Evolutionary conservation across 2,329 filamentous ascomycete genomes (phyloP).

Genomic region (Aspergillus neoniger): DNA sequence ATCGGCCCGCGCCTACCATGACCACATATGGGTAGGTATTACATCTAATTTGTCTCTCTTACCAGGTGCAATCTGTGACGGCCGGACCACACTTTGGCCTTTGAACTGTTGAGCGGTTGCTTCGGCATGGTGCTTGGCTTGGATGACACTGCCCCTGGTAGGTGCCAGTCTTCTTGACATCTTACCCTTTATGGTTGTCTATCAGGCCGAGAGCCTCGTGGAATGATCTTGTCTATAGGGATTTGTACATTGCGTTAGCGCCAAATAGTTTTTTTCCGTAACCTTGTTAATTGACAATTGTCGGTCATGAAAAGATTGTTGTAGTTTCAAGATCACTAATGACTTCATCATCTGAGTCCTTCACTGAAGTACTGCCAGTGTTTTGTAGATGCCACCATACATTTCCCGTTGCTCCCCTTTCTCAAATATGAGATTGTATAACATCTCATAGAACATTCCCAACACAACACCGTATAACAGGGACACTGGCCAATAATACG

Average conservation of each 20-base stretch:
- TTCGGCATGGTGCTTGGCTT: constrained; percentile 26
- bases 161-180: constrained; percentile 34
- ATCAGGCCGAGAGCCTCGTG: constrained; percentile 26
- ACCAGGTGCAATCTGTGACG: constrained; percentile 30
- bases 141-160: constrained; percentile 41
- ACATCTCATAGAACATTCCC: too few relatives aligned
- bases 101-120: constrained; percentile 19
- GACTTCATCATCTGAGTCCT: too few relatives aligned
- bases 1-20: background rate
- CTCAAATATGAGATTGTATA: too few relatives aligned
- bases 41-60: constrained; percentile 28
- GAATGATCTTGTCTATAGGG: constrained; percentile 34
- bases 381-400: too few relatives aligned
- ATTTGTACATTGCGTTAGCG: constrained; percentile 24
- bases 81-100: constrained; percentile 19
- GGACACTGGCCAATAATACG: too few relatives aligned
- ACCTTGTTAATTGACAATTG: background rate
- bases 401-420: too few relatives aligned
- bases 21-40: constrained; percentile 31
- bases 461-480: too few relatives aligned
- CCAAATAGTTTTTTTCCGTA: constrained; percentile 11
- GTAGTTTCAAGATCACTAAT: too few relatives aligned
- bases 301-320: too few relatives aligned
- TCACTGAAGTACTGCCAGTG: too few relatives aligned
- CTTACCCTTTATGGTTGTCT: constrained; percentile 21